Evolutionary conservation across 2,329 filamentous ascomycete species (phyloP).

Genomic region (Ophiostoma piceae): DNA sequence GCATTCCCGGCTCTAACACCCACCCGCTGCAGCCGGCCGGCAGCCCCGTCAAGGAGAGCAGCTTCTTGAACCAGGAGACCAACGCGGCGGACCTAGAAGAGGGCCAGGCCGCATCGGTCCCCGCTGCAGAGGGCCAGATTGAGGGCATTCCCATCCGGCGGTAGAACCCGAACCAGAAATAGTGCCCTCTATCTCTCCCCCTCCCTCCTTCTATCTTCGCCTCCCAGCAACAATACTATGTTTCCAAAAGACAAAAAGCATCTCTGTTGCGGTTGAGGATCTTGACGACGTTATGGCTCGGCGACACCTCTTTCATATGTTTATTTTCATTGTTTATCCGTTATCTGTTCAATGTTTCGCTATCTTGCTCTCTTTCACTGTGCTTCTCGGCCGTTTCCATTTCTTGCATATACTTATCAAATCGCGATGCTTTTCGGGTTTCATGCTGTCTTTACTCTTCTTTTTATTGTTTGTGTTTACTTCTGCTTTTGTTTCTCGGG

Average conservation of each 20-base stretch:
- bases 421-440: neutral
- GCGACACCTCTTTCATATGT: constrained; percentile 1
- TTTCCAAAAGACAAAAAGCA: neutral
- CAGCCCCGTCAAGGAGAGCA: constrained; percentile 86
- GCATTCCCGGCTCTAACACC: constrained; percentile 38
- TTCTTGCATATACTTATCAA: neutral
- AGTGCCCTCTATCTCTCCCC: neutral
- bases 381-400: neutral
- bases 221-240: neutral
- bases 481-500: neutral
- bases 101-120: constrained; percentile 17
- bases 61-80: constrained; percentile 77
- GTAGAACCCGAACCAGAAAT: constrained; percentile 34
- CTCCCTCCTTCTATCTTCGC: too few relatives aligned
- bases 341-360: neutral
- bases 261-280: neutral
- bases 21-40: constrained; percentile 53
- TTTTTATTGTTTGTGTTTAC: neutral
- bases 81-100: constrained; percentile 53
- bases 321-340: neutral
- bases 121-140: constrained; percentile 25
- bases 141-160: constrained; percentile 61
- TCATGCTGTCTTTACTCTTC: neutral
- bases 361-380: neutral
- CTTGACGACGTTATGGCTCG: constrained; percentile 17